Percentiles rank a stretch among this genome's conserved stretches.
phyloP scores from a whole-genome alignment of 2,329 filamentous ascomycete genomes.

The Aphanocladium album region DNA sequence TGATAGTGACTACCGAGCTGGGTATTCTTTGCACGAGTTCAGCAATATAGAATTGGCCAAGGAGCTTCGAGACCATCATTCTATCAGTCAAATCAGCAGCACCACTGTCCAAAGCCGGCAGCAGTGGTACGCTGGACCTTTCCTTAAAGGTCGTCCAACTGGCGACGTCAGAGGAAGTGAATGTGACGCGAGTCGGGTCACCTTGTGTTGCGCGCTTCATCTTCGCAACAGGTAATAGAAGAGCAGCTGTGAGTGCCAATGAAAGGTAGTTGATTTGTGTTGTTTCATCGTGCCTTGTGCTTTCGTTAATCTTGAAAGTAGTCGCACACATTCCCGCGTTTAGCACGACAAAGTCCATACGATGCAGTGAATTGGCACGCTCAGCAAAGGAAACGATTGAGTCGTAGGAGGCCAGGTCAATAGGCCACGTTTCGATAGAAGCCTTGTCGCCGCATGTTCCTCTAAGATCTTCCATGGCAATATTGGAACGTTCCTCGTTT shows the following conservation, averaged over 20 bases:
- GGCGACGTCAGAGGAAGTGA: constrained; percentile 22
- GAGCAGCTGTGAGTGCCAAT: constrained; percentile 41
- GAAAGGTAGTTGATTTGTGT: constrained; percentile 47
- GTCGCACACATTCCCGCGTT: constrained; percentile 25
- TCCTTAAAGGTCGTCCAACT: constrained; percentile 18
- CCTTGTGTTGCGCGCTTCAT: constrained; percentile 19
- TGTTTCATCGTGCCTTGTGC: constrained; percentile 34
- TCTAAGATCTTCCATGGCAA: constrained; percentile 10
- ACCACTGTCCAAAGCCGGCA: constrained; percentile 18
- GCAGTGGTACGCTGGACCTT: constrained; percentile 14
- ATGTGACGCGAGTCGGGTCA: constrained; percentile 15
- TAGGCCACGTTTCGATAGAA: constrained; percentile 24
- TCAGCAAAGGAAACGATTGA: constrained; percentile 34
- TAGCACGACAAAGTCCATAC: constrained; percentile 34
- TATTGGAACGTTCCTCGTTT: constrained; percentile 24
- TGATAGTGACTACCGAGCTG: constrained; percentile 18
- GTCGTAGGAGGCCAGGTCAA: constrained; percentile 36
- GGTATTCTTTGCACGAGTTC: constrained; percentile 25
- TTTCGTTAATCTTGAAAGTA: constrained; percentile 19
- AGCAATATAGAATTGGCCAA: constrained; percentile 29
- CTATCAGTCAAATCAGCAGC: constrained; percentile 9
- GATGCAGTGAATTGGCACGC: constrained; percentile 25
- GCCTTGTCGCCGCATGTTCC: not conserved
- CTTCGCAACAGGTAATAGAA: constrained; percentile 42
- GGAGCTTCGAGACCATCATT: constrained; percentile 23